Conservation (phyloP, 768 basidiomycete species). For the Lactifluus echinatus region DNA sequence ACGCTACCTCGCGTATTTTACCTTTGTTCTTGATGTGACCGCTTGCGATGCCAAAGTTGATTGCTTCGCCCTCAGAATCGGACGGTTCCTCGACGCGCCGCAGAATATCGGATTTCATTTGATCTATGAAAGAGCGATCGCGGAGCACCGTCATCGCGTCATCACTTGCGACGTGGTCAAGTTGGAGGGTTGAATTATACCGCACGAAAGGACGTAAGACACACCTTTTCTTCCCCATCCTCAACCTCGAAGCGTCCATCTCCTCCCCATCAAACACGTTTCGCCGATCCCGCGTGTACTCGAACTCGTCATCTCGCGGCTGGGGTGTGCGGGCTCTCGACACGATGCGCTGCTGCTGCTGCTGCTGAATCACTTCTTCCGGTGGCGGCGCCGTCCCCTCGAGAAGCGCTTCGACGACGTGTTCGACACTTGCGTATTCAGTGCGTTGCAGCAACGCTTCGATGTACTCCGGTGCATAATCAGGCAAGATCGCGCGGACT, state of each 20-base stretch:
- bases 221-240: constrained; percentile 59
- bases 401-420: constrained; percentile 61
- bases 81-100: constrained; percentile 61
- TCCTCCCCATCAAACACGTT: constrained; percentile 72
- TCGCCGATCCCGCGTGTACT: constrained; percentile 38
- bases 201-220: constrained; percentile 16
- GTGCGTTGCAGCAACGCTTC: constrained; percentile 45
- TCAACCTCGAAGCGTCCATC: constrained; percentile 54
- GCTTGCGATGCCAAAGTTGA: constrained; percentile 26
- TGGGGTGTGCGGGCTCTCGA: constrained; percentile 4
- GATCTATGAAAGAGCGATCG: constrained; percentile 53
- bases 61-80: constrained; percentile 47
- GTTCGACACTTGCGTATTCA: constrained; percentile 45
- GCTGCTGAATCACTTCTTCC: constrained; percentile 26
- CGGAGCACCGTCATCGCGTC: constrained; percentile 38
- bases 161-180: constrained; percentile 29
- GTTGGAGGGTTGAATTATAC: constrained; percentile 3
- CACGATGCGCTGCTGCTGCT: constrained; percentile 20
- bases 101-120: constrained; percentile 80
- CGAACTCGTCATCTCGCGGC: constrained; percentile 21
- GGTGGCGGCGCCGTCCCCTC: constrained; percentile 55
- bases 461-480: constrained; percentile 48
- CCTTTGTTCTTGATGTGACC: constrained; percentile 14
- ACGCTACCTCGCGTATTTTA: constrained; percentile 29
- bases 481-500: constrained; percentile 70